phyloP scores from a whole-genome alignment of 2,329 filamentous ascomycete genomes.

The Stylonectria norvegica region DNA sequence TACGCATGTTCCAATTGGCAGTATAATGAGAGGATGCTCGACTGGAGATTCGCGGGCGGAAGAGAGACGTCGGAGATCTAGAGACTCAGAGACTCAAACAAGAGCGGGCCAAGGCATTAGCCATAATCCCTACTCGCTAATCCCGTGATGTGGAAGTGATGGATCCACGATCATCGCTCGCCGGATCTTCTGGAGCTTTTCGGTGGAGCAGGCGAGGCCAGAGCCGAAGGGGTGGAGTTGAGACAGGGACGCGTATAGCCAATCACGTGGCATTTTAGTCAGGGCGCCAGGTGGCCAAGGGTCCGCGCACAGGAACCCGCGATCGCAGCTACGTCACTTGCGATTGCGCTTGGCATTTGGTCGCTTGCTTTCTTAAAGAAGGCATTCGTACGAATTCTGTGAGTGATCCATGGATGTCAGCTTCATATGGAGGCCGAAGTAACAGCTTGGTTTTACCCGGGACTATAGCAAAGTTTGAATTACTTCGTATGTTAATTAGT shows the following conservation, averaged over 20 bases:
- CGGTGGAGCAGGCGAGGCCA: not conserved
- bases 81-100: no score
- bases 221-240: not conserved
- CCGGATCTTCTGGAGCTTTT: constrained; percentile 3
- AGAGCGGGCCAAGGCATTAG: no score
- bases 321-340: constrained; percentile 1
- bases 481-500: no score
- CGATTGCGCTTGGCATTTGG: not conserved
- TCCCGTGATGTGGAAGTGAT: not conserved
- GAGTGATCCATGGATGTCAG: no score
- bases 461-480: no score
- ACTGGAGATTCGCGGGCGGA: not conserved
- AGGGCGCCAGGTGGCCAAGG: no score
- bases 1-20: constrained; percentile 12
- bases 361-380: no score
- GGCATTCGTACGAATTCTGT: no score
- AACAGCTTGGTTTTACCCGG: no score
- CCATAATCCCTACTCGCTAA: not conserved
- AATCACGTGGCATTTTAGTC: no score
- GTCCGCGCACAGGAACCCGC: not conserved
- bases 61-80: not conserved
- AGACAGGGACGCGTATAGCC: no score
- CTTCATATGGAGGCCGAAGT: no score
- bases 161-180: not conserved
- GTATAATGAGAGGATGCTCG: constrained; percentile 2